Conservation (phyloP, 2,329 filamentous ascomycete genomes). For the Fusarium haematococcum region DNA sequence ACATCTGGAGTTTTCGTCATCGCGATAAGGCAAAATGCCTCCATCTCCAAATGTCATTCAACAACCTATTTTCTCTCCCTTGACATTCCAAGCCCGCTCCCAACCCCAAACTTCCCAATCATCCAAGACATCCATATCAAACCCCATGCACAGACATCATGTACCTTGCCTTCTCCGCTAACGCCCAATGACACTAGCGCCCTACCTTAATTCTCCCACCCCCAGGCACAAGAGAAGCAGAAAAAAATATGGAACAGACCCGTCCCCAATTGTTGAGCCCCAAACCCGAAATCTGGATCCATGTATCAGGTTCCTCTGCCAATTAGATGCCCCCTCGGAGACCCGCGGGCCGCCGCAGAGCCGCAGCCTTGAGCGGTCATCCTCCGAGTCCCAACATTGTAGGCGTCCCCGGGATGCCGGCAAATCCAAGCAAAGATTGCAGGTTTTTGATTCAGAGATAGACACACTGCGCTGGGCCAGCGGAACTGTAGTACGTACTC, state of each 20-base stretch:
- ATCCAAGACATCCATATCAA: background rate
- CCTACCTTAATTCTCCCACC: constrained; percentile 35
- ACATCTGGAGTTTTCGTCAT: background rate
- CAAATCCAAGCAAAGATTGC: background rate
- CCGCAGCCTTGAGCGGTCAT: constrained; percentile 42
- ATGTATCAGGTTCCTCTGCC: background rate
- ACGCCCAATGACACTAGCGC: constrained; percentile 30
- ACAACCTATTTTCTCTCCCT: background rate
- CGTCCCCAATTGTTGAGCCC: constrained; percentile 49
- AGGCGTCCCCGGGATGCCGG: background rate
- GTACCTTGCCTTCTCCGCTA: constrained; percentile 19
- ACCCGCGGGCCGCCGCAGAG: constrained; percentile 25
- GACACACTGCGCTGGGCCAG: background rate
- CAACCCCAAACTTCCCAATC: constrained; percentile 1
- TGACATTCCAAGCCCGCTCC: constrained; percentile 8
- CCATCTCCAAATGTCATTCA: background rate
- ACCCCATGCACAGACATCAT: background rate
- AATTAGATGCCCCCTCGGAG: constrained; percentile 30
- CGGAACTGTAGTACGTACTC: constrained; percentile 24
- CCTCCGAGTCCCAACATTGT: constrained; percentile 44
- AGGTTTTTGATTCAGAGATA: background rate
- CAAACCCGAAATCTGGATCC: constrained; percentile 26
- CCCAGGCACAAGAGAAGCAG: background rate
- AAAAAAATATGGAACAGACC: constrained; percentile 22
- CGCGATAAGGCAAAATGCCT: constrained; percentile 1